Base-by-base conservation (phyloP, 2,329 filamentous ascomycete species). In the Aspergillus fijiensis region DNA sequence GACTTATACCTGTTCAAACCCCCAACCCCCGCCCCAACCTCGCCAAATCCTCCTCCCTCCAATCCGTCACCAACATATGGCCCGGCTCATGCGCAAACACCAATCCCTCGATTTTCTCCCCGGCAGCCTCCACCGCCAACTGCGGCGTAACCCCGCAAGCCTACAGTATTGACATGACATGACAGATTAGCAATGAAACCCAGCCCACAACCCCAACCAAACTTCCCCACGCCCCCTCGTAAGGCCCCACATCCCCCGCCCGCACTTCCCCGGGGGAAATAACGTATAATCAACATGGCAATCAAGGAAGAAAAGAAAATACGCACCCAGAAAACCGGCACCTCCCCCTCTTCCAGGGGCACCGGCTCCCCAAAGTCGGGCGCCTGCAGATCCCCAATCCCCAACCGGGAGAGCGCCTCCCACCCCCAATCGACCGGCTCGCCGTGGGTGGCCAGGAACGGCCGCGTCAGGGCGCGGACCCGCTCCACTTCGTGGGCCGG, bases 81-180 rank as follows among this genome's bases (percentile, higher is more conserved):
- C 85, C 85, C 0, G 85, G 86, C 19, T 82, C 81, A 74, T 89
- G 87, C 0, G 81, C 83, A 77, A 89, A 85, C 1, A 88, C 78
- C 1, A 78, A 76, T 0, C 87, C 87, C 51, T 82, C 67, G 50
- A 87, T 67, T 7, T 70, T 74, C 7, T 65, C 53, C 14, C 68
- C 63, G 5, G 85, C 84, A 59, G 76, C 78, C 79, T 87, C 82
- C 1, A 89, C 84, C 14, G 85, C 86, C 67, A 87, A 82, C 68
- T 89, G 86, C 1, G 87, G 86, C 42, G 87, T 89, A 11, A 89
- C 86, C 35, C 86, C 86, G 67, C 86, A 89, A 0, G 84, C 87
- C 85, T 86, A 85, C 80, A 0, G 4, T 23, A 35, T 87, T 80
- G 0, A 84, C 84, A 31, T 87, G 10, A 39, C 21, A 31, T 87